phyloP scores from a whole-genome alignment of 148 eudicot genomes.

The Chenopodium quinoa region DNA sequence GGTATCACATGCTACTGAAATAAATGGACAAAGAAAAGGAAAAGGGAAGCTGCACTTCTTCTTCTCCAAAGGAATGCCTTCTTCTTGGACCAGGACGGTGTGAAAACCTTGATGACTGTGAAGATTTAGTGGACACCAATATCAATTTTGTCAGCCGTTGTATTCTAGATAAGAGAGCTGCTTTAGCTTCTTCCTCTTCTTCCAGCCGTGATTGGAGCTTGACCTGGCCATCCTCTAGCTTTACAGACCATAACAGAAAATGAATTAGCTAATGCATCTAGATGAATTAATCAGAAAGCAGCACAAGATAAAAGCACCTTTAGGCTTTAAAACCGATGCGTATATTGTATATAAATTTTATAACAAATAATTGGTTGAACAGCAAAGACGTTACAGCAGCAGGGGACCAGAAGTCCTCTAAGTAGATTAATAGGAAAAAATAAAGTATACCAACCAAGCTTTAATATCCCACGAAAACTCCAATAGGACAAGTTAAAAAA shows the following conservation, averaged over 20 bases:
- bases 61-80: conserved; percentile 98
- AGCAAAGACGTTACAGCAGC: background rate
- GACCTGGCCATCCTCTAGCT: conserved; percentile 98
- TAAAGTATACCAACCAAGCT: background rate
- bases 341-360: background rate
- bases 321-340: background rate
- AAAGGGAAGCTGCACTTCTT: conserved; percentile 53
- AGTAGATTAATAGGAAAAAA: background rate
- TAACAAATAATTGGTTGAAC: background rate
- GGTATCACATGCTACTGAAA: background rate
- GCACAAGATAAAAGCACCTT: background rate
- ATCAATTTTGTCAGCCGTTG: conserved; percentile 91
- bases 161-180: conserved; percentile 89
- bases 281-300: background rate
- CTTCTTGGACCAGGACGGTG: conserved; percentile 70
- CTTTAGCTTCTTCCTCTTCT: conserved; percentile 99
- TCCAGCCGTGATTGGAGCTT: conserved; percentile 95
- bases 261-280: background rate
- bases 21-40: background rate
- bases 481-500: background rate
- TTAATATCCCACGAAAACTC: background rate
- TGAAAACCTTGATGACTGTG: conserved; percentile 74
- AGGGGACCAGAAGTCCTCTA: background rate
- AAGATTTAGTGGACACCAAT: conserved; percentile 84
- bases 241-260: conserved; percentile 32